Conservation (phyloP, 768 basidiomycete genomes). For the Boletus patriciae region DNA sequence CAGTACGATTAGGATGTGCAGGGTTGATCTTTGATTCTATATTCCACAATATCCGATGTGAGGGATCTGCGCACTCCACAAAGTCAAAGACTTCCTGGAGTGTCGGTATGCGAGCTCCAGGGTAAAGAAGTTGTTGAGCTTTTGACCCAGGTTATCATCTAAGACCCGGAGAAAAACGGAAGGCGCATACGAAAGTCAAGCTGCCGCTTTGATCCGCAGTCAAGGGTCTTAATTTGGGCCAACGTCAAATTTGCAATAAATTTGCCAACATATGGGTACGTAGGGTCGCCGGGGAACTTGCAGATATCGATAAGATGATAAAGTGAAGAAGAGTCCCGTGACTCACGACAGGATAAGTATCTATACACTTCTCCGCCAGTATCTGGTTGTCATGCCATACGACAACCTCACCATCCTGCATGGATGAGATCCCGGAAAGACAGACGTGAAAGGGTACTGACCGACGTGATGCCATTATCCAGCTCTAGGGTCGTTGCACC, state of each 20-base stretch:
- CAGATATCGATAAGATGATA: constrained; percentile 1
- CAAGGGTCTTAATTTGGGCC: constrained; percentile 75
- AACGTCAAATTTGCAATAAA: constrained; percentile 74
- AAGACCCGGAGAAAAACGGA: background rate
- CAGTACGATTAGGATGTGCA: constrained; percentile 50
- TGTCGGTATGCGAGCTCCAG: constrained; percentile 70
- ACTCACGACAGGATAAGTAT: constrained; percentile 64
- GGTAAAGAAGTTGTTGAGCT: constrained; percentile 67
- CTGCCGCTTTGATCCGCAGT: constrained; percentile 73
- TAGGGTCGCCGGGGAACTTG: constrained; percentile 57
- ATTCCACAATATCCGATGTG: constrained; percentile 64
- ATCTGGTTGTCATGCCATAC: constrained; percentile 83
- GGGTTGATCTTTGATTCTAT: constrained; percentile 79
- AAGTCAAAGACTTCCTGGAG: constrained; percentile 75
- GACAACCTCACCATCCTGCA: constrained; percentile 70
- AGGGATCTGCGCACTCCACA: constrained; percentile 67
- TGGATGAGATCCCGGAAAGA: constrained; percentile 5
- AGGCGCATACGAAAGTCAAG: constrained; percentile 53
- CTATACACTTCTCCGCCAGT: constrained; percentile 59
- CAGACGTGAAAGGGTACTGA: constrained; percentile 22
- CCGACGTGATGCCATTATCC: constrained; percentile 76
- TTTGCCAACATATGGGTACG: constrained; percentile 77
- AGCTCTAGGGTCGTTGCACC: constrained; percentile 77
- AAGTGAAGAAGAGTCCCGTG: background rate
- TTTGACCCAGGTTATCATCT: constrained; percentile 1